Evolutionary conservation across 345 rosid genomes (phyloP).

Genomic region (Arabidopsis suecica): DNA sequence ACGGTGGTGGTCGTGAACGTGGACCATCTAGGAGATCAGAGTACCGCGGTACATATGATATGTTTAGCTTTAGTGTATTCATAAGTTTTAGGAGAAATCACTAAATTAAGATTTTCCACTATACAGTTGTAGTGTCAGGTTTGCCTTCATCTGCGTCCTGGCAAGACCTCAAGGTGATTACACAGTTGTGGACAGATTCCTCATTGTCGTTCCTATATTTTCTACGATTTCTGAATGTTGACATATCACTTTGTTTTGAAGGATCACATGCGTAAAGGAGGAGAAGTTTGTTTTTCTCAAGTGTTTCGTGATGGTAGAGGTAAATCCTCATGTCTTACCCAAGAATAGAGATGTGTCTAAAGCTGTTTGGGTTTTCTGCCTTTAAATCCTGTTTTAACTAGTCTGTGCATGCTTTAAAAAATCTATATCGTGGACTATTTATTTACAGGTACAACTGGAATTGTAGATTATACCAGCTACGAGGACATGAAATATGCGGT

Average conservation of each 20-base stretch:
- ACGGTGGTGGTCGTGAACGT: conserved; percentile 66
- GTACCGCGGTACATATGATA: conserved; percentile 66
- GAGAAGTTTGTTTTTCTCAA: conserved; percentile 99
- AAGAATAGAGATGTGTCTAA: conserved; percentile 10
- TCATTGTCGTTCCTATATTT: neutral
- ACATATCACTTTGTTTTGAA: conserved; percentile 39
- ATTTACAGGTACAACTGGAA: conserved; percentile 81
- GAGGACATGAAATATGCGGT: conserved; percentile 99
- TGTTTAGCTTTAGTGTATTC: neutral
- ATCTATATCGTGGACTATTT: conserved; percentile 4
- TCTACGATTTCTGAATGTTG: conserved; percentile 20
- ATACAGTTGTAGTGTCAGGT: conserved; percentile 78
- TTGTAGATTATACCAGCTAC: conserved; percentile 89
- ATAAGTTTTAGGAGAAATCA: conserved; percentile 8
- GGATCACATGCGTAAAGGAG: conserved; percentile 99
- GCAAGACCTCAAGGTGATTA: conserved; percentile 96
- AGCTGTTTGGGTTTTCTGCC: neutral
- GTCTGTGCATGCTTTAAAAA: neutral
- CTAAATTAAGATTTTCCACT: conserved; percentile 9
- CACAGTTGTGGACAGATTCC: neutral
- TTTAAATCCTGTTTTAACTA: neutral
- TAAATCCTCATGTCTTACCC: conserved; percentile 41
- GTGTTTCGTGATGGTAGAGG: conserved; percentile 95
- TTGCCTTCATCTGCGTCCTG: conserved; percentile 98
- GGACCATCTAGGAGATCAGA: conserved; percentile 92